phyloP scores from a whole-genome alignment of 202 grass and related monocot species.

The Dendrocalamus latiflorus region DNA sequence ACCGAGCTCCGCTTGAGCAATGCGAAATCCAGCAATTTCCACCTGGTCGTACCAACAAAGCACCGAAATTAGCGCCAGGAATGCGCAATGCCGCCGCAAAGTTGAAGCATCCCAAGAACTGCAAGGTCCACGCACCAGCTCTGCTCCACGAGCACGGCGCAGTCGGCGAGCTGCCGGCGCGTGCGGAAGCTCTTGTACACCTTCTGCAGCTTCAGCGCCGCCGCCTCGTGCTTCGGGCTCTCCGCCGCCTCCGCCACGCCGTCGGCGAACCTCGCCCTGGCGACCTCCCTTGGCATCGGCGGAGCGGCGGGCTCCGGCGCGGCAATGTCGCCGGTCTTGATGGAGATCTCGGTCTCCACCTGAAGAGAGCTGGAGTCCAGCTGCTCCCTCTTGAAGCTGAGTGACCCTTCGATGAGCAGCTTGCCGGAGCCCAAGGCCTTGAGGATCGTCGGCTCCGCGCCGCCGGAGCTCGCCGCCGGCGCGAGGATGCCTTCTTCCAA shows the following conservation, averaged over 20 bases:
- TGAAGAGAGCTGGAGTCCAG: conserved; percentile 30
- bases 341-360: conserved; percentile 75
- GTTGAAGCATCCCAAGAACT: not conserved
- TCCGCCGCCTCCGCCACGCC: conserved; percentile 38
- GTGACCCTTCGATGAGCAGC: conserved; percentile 58
- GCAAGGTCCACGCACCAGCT: conserved; percentile 42
- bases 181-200: conserved; percentile 98
- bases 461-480: not conserved
- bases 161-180: conserved; percentile 84
- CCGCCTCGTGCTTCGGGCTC: conserved; percentile 71
- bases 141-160: conserved; percentile 85
- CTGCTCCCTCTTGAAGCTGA: conserved; percentile 64
- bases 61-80: not conserved
- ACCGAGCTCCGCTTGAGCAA: conserved; percentile 86
- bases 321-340: conserved; percentile 16
- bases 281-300: not conserved
- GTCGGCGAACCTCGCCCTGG: conserved; percentile 42
- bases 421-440: conserved; percentile 57
- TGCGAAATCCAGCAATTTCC: conserved; percentile 89
- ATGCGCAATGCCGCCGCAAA: not conserved
- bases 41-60: conserved; percentile 33
- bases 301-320: not conserved
- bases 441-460: conserved; percentile 34
- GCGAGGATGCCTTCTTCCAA: conserved; percentile 18
- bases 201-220: conserved; percentile 78